Conservation (phyloP, 805 yeast species). For the Wickerhamomyces canadensis region DNA sequence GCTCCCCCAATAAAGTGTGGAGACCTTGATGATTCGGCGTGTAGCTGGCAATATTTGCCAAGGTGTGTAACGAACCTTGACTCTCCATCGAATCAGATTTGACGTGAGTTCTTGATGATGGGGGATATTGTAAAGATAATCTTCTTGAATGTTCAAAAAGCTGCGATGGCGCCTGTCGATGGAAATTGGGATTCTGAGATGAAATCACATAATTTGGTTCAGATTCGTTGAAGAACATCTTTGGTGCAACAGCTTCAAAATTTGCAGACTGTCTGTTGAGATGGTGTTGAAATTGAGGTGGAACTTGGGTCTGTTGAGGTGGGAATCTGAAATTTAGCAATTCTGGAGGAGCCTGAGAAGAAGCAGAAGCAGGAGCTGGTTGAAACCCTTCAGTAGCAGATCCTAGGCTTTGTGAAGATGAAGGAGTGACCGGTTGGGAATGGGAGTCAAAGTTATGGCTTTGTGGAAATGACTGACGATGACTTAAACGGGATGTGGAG, state of each 20-base stretch:
- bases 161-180: neutral
- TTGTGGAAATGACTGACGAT: neutral
- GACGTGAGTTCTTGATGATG: conserved; percentile 1
- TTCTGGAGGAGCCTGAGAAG: neutral
- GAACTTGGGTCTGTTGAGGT: neutral
- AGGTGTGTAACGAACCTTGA: conserved; percentile 17
- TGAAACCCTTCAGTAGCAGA: neutral
- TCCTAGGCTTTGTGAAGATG: no score
- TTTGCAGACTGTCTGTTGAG: no score
- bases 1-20: conserved; percentile 4
- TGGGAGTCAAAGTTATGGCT: neutral
- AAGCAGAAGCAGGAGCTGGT: neutral
- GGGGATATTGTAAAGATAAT: conserved; percentile 10
- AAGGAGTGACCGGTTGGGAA: neutral
- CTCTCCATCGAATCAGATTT: conserved; percentile 21
- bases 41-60: conserved; percentile 23
- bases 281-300: neutral
- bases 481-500: no score
- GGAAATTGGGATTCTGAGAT: neutral
- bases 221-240: no score
- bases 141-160: conserved; percentile 5
- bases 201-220: neutral
- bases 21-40: conserved; percentile 1
- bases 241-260: no score
- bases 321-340: neutral